Percentiles rank a stretch among this genome's conserved stretches.
Conservation (phyloP, 495 filamentous ascomycete genomes). For the Penicillium roqueforti region DNA sequence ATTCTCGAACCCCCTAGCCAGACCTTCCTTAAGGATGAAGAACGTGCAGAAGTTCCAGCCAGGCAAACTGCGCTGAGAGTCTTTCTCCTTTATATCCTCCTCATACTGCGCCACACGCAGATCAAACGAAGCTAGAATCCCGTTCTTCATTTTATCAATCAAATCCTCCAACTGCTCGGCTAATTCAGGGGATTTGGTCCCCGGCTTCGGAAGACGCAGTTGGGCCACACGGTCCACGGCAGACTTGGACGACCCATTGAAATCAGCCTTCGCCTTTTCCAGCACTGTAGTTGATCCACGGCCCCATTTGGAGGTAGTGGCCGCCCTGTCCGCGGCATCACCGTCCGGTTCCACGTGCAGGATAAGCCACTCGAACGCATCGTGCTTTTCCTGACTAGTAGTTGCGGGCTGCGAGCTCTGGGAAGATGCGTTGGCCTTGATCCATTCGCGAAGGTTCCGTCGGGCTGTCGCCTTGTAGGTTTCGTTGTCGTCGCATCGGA, state of each 20-base stretch:
- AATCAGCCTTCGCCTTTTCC: constrained; percentile 87
- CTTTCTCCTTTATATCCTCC: constrained; percentile 92
- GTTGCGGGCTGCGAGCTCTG: constrained; percentile 31
- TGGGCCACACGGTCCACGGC: constrained; percentile 78
- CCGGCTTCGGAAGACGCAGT: constrained; percentile 61
- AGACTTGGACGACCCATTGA: constrained; percentile 79
- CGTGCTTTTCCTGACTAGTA: constrained; percentile 71
- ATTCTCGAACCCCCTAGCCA: constrained; percentile 91
- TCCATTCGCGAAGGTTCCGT: constrained; percentile 82
- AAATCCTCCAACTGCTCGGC: constrained; percentile 76
- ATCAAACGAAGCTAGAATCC: constrained; percentile 88
- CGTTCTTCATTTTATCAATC: constrained; percentile 76
- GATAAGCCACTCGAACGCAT: constrained; percentile 96
- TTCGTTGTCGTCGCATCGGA: constrained; percentile 92
- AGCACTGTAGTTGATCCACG: constrained; percentile 73
- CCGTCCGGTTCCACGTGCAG: constrained; percentile 74
- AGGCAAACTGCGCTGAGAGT: constrained; percentile 79
- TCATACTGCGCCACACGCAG: constrained; percentile 89
- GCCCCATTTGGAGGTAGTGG: constrained; percentile 74
- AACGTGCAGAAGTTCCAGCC: constrained; percentile 99
- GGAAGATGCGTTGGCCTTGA: constrained; percentile 65
- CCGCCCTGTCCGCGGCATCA: constrained; percentile 58
- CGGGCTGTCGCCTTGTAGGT: constrained; percentile 78
- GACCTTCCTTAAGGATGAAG: constrained; percentile 93
- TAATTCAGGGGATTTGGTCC: constrained; percentile 60